Evolutionary conservation across 192 early-diverging fungal species (phyloP), one percentile per base, ranked within the genome.

Genomic region (Cetraspora pellucida): DNA sequence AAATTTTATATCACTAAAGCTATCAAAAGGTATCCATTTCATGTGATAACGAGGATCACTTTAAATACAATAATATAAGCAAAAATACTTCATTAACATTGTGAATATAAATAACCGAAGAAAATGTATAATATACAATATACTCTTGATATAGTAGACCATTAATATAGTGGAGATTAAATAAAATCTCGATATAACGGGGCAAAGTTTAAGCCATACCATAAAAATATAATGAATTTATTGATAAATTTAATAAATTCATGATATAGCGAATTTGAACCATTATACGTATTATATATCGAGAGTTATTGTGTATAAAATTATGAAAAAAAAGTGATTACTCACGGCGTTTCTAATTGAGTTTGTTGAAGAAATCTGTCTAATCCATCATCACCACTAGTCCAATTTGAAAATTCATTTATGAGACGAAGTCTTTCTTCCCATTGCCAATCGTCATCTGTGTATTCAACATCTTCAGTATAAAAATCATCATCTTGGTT

Each of bases 11-110:
- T 75, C 46, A 2, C 16, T 19, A n/a, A 75, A 75, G 46, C 63
- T 59, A 3, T 75, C 73, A 19, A 63, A 75, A 25, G 73, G 73
- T 31, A 75, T 75, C 73, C 73, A 75, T 75, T 75, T 37, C 44
- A 75, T 47, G 27, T 75, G 73, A 17, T n/a, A 28, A 19, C 59
- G 57, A 17, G 58, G 60, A 61, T 75, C 73, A 27, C 73, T 75
- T 17, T 37, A 37, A 37, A 37, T 37, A 37, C 5, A 37, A 37
- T 37, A 37, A 37, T 37, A 37, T 37, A 37, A 37, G 1, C 37
- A 37, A 37, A 37, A 37, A 37, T 6, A 37, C 0, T 37, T 37
- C 0, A 37, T 37, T 37, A 37, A 37, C 7, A 37, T 37, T 1
- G 1, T 31, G 6, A n/a, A 27, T n/a, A n/a, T n/a, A 50, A 55